A percentile compares a stretch with the other conserved stretches of the same genome.
These are phyloP conservation scores for Malus hybrid DNA, from an alignment of 331 rosid species.

Conservation along the genomic window DNA sequence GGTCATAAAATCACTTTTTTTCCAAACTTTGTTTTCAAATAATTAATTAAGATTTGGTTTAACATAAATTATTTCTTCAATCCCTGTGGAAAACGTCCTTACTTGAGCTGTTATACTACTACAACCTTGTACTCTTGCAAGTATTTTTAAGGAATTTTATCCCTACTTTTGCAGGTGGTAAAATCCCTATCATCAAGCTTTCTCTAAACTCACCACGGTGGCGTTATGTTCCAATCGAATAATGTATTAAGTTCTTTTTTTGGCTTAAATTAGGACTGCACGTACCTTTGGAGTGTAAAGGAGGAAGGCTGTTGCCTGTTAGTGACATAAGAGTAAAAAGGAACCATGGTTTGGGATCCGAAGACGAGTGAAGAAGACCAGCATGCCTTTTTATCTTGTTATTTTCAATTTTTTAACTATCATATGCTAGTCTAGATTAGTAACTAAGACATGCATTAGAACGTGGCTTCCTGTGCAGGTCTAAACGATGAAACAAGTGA, in stretches of 20 bases:
- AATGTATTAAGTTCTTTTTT: neutral
- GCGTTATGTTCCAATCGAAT: neutral
- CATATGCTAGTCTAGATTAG: neutral
- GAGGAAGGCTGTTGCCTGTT: constrained; percentile 32
- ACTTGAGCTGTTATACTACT: too few species aligned
- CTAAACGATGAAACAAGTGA: neutral
- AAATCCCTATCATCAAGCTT: too few species aligned
- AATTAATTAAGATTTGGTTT: too few species aligned
- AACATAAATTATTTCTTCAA: too few species aligned
- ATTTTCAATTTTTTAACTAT: neutral
- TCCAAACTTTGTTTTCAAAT: too few species aligned
- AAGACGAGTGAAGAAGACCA: neutral
- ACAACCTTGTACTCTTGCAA: too few species aligned
- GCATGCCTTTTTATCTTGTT: neutral
- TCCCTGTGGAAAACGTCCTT: too few species aligned
- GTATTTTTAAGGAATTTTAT: too few species aligned
- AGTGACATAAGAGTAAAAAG: neutral
- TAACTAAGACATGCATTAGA: constrained; percentile 6
- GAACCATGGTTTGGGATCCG: constrained; percentile 40
- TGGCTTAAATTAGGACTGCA: constrained; percentile 17
- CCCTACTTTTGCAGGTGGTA: too few species aligned
- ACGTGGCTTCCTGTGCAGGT: constrained; percentile 11
- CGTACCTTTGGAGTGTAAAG: constrained; percentile 38
- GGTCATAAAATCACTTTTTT: too few species aligned
- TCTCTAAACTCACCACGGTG: neutral